Evolutionary conservation across 345 rosid species (phyloP), one percentile per base, ranked within the genome.

Genomic region (Dipteronia sinensis): DNA sequence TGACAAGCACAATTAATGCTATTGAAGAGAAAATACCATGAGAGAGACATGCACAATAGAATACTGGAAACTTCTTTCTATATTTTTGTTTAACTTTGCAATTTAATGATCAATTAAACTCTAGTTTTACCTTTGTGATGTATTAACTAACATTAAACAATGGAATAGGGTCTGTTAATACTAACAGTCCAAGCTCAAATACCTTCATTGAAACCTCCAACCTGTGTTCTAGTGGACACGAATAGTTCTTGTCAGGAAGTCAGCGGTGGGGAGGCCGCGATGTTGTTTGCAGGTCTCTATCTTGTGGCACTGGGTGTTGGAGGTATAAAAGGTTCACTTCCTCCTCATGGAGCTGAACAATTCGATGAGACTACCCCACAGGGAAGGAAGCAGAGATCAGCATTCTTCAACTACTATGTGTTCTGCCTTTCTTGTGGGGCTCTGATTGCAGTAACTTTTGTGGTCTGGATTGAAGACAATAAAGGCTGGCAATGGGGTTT

Each of bases 401-500:
- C 87, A 49, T 95, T 95, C 88, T 95, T 95, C 83, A 93, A 95
- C 84, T 92, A 95, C 86, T 95, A 78, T 49, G 86, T 95, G 3
- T 95, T 92, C 86, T 86, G 90, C 80, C 98, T 95, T 69, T 86
- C 98, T 9, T 89, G 89, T 15, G 97, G 98, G 38, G 98, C 98
- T 62, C 82, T 95, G 29, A 79, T 95, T 67, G 98, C 98, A 7
- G 98, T 95, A 46, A 95, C 98, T 16, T 79, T 93, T 64, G 97
- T 90, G 80, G 98, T 95, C 62, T 93, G 98, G 98, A 87, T 95
- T 53, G 98, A 95, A 87, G 98, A 92, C 81, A 95, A 95, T 87
- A 83, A 83, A 81, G 98, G 98, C 22, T 95, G 98, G 98, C 89
- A 89, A 68, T 93, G 94, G 86, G 98, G 97, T 66, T 92, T 95